These are phyloP conservation scores for Aspergillus avenaceus DNA, from an alignment of 495 filamentous ascomycete genomes.

Conservation along the genomic window DNA sequence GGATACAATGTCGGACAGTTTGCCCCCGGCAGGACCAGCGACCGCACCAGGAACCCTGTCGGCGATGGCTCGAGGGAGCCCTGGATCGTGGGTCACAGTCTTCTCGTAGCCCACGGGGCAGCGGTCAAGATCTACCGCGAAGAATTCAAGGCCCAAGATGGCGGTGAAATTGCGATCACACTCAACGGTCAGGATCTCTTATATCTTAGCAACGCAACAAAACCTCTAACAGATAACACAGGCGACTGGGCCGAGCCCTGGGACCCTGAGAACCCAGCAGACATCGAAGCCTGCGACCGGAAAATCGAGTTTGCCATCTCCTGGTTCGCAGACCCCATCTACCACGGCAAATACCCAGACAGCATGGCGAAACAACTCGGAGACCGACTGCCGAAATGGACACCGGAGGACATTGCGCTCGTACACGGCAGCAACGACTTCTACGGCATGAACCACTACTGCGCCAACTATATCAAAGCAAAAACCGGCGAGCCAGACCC, in stretches of 20 bases:
- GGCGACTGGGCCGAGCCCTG: slow-evolving; percentile 62
- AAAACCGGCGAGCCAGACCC: slow-evolving; percentile 51
- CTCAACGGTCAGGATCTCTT: slow-evolving; percentile 39
- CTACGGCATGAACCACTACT: slow-evolving; percentile 85
- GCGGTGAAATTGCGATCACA: slow-evolving; percentile 51
- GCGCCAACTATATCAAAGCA: slow-evolving; percentile 76
- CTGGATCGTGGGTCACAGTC: slow-evolving; percentile 47
- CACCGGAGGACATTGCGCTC: slow-evolving; percentile 58
- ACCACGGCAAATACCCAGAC: slow-evolving; percentile 70
- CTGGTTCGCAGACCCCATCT: slow-evolving; percentile 69
- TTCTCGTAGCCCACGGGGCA: slow-evolving; percentile 46
- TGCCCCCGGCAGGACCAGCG: slow-evolving; percentile 48
- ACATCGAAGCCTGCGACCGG: slow-evolving; percentile 47
- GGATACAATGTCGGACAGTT: slow-evolving; percentile 50
- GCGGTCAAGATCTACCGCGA: slow-evolving; percentile 50
- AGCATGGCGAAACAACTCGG: slow-evolving; percentile 73
- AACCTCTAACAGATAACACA: slow-evolving; percentile 2
- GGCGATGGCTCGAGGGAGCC: slow-evolving; percentile 48
- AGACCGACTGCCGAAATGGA: slow-evolving; percentile 62
- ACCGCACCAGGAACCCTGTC: slow-evolving; percentile 42
- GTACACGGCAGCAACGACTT: slow-evolving; percentile 76
- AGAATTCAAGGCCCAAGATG: slow-evolving; percentile 44
- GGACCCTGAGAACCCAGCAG: slow-evolving; percentile 45
- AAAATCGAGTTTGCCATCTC: slow-evolving; percentile 54
- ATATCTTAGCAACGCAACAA: not conserved